Conservation (phyloP, 441 rosid species). For the Erodium moschatum region DNA sequence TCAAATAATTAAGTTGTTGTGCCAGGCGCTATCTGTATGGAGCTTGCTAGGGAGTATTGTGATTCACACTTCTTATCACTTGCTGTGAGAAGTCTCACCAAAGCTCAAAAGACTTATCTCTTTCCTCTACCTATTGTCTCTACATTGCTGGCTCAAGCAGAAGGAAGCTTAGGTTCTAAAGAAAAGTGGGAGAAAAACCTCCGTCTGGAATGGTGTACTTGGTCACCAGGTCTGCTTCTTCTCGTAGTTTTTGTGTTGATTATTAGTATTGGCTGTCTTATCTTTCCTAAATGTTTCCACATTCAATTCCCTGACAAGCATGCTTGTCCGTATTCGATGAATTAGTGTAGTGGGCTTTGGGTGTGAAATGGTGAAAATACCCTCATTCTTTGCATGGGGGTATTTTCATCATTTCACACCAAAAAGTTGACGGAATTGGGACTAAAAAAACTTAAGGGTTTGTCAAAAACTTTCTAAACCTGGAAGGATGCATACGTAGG, state of each 20-base stretch:
- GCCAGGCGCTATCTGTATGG: conserved; percentile 60
- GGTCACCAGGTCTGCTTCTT: conserved; percentile 75
- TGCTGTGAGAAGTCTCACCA: conserved; percentile 57
- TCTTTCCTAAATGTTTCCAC: neutral
- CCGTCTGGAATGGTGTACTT: conserved; percentile 76
- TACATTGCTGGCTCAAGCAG: conserved; percentile 69
- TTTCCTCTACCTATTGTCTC: conserved; percentile 59
- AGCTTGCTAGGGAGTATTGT: conserved; percentile 51
- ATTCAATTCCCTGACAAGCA: neutral
- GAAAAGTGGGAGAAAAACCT: conserved; percentile 72
- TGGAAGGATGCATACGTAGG: too few species aligned
- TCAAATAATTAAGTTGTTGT: conserved; percentile 18
- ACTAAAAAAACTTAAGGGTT: too few species aligned
- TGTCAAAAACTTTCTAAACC: too few species aligned
- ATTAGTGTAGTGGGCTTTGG: too few species aligned
- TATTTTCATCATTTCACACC: too few species aligned
- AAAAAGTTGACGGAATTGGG: too few species aligned
- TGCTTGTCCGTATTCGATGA: neutral
- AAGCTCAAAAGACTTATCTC: conserved; percentile 38
- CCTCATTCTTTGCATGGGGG: neutral
- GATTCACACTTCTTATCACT: conserved; percentile 45
- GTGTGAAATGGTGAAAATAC: too few species aligned
- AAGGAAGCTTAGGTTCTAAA: conserved; percentile 78
- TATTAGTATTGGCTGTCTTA: neutral
- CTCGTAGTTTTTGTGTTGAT: neutral